These are phyloP conservation scores for Pichia phayaonensis DNA, from an alignment of 805 yeast species.

Conservation along the genomic window DNA sequence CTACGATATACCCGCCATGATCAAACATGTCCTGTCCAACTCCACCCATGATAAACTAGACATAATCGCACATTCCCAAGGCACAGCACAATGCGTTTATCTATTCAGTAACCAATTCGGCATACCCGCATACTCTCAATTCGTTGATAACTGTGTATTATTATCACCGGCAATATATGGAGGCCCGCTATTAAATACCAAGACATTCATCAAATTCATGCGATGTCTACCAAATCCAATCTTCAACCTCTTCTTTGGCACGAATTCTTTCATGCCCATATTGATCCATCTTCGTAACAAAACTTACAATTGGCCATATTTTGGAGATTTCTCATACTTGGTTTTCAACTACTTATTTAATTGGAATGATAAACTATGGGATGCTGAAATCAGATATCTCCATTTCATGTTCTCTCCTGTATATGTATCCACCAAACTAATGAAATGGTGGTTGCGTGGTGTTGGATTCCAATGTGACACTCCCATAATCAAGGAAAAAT, in stretches of 20 bases:
- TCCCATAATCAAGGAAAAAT: conserved; percentile 44
- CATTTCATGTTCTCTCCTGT: conserved; percentile 79
- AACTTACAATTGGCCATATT: conserved; percentile 43
- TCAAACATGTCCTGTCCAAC: conserved; percentile 38
- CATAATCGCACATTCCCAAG: conserved; percentile 84
- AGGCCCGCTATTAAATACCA: conserved; percentile 62
- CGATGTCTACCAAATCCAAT: conserved; percentile 38
- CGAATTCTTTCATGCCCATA: conserved; percentile 68
- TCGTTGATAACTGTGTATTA: conserved; percentile 59
- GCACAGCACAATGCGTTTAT: conserved; percentile 78
- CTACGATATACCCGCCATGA: conserved; percentile 67
- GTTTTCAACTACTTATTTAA: conserved; percentile 84
- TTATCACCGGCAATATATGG: conserved; percentile 91
- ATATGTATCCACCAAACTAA: conserved; percentile 66
- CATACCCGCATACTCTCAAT: conserved; percentile 22
- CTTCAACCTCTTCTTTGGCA: conserved; percentile 59
- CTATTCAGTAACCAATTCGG: conserved; percentile 47
- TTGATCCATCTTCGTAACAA: conserved; percentile 53
- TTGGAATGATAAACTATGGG: conserved; percentile 82
- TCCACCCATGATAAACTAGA: conserved; percentile 39
- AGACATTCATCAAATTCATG: conserved; percentile 55
- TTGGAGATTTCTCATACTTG: conserved; percentile 60
- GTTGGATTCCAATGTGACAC: conserved; percentile 36
- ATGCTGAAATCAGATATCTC: conserved; percentile 45
- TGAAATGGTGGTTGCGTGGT: conserved; percentile 86